phyloP scores from a whole-genome alignment of 352 stramenopile species.

The Phytopythium helicoides region DNA sequence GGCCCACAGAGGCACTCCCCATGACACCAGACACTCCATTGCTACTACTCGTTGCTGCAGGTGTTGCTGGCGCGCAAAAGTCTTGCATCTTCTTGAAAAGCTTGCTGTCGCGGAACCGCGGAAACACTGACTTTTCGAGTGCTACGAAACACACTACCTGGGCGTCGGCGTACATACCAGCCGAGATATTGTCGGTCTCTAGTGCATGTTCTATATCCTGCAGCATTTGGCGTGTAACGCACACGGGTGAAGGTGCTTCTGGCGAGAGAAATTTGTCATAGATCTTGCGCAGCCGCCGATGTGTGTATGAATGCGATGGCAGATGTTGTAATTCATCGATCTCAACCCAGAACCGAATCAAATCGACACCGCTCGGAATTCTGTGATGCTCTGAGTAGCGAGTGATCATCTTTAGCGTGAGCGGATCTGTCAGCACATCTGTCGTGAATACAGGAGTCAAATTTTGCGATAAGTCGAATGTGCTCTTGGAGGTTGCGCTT shows the following conservation, averaged over 20 bases:
- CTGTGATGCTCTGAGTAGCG: conserved; percentile 56
- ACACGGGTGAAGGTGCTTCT: conserved; percentile 67
- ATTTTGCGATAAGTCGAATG: conserved; percentile 70
- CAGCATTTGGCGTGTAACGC: conserved; percentile 68
- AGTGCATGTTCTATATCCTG: conserved; percentile 59
- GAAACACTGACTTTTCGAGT: conserved; percentile 72
- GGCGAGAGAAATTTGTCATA: conserved; percentile 86
- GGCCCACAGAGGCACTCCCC: background rate
- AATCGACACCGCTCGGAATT: conserved; percentile 52
- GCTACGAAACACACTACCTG: conserved; percentile 65
- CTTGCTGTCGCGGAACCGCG: conserved; percentile 73
- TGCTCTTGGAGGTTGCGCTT: conserved; percentile 17
- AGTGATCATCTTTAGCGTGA: conserved; percentile 73
- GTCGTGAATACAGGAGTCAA: conserved; percentile 75
- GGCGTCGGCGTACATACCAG: conserved; percentile 67
- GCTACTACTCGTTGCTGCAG: conserved; percentile 1
- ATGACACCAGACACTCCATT: conserved; percentile 3
- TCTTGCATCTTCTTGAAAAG: conserved; percentile 78
- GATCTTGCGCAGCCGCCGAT: conserved; percentile 76
- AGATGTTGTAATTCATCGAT: conserved; percentile 74
- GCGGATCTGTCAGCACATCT: conserved; percentile 69
- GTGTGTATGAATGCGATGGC: conserved; percentile 77
- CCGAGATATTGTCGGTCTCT: conserved; percentile 62
- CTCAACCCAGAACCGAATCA: conserved; percentile 81
- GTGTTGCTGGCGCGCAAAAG: conserved; percentile 44